Evolutionary conservation across 257 asterid species (phyloP).

Genomic region (Przewalskia tangutica): DNA sequence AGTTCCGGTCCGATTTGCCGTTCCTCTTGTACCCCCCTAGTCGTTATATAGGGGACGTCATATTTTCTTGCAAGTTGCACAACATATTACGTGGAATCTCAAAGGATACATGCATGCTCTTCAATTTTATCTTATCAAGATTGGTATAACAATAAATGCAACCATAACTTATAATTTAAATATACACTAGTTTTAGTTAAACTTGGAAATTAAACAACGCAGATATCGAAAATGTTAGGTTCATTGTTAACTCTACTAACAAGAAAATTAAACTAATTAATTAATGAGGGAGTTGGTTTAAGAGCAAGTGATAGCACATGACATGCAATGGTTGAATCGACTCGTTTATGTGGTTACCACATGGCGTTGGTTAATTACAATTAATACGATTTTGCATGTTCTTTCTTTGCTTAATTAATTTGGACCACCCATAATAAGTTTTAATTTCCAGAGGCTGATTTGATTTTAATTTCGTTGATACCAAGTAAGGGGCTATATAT

Average conservation of each 20-base stretch:
- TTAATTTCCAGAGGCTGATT: not conserved
- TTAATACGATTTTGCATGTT: not conserved
- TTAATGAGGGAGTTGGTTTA: not conserved
- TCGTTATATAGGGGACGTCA: not conserved
- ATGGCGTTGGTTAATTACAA: not conserved
- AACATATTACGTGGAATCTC: not conserved
- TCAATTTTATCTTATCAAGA: constrained; percentile 15
- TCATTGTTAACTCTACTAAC: constrained; percentile 1
- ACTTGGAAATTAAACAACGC: not conserved
- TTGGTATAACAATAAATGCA: constrained; percentile 13
- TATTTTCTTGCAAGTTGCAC: not conserved
- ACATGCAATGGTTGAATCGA: not conserved
- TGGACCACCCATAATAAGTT: not conserved
- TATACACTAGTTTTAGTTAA: not conserved
- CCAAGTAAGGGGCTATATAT: not conserved
- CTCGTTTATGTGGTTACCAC: not conserved
- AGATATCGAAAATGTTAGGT: not conserved
- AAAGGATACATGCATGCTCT: constrained; percentile 25
- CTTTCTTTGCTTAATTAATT: not conserved
- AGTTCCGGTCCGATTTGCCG: too few relatives aligned
- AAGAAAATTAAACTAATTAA: not conserved
- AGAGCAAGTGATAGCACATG: not conserved
- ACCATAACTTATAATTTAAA: not conserved
- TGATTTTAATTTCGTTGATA: not conserved
- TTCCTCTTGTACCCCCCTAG: too few relatives aligned